These are phyloP conservation scores for Fremontodendron californicum DNA, from an alignment of 345 rosid species.

Conservation along the genomic window DNA sequence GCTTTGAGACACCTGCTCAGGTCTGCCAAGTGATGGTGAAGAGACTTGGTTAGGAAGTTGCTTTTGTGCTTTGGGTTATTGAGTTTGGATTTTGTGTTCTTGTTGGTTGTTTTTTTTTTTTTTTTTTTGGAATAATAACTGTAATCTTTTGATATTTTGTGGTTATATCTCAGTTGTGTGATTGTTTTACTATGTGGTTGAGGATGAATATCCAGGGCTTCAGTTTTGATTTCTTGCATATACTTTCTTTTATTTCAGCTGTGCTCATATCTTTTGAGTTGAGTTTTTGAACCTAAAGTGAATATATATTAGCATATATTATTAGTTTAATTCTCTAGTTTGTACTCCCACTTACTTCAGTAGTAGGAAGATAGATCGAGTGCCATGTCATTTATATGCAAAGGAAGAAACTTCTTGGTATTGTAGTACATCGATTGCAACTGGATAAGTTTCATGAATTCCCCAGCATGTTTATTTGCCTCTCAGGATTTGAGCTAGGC, in stretches of 20 bases:
- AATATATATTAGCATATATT: background rate
- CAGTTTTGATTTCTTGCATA: slow-evolving; percentile 23
- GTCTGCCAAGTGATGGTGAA: slow-evolving; percentile 22
- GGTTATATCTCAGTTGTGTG: background rate
- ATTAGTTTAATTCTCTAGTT: slow-evolving; percentile 6
- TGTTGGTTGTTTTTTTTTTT: background rate
- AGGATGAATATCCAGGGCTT: slow-evolving; percentile 8
- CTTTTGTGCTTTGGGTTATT: background rate
- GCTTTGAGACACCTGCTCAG: slow-evolving; percentile 17
- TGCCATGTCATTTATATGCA: background rate
- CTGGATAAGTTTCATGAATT: background rate
- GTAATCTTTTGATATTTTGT: slow-evolving; percentile 9
- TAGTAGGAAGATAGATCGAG: background rate
- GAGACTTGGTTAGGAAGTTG: slow-evolving; percentile 9
- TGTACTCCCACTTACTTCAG: slow-evolving; percentile 1
- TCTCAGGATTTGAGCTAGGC: background rate
- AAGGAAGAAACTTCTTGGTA: background rate
- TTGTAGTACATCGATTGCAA: background rate
- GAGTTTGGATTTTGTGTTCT: background rate
- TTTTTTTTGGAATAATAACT: background rate
- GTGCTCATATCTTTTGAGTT: background rate
- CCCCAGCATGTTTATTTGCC: background rate
- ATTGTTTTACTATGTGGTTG: slow-evolving; percentile 26
- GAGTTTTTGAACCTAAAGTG: background rate
- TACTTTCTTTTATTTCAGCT: slow-evolving; percentile 11